Percentiles rank a stretch among this genome's conserved stretches.
Conservation (phyloP, 2,329 filamentous ascomycete species). For the Penicillium hordei region DNA sequence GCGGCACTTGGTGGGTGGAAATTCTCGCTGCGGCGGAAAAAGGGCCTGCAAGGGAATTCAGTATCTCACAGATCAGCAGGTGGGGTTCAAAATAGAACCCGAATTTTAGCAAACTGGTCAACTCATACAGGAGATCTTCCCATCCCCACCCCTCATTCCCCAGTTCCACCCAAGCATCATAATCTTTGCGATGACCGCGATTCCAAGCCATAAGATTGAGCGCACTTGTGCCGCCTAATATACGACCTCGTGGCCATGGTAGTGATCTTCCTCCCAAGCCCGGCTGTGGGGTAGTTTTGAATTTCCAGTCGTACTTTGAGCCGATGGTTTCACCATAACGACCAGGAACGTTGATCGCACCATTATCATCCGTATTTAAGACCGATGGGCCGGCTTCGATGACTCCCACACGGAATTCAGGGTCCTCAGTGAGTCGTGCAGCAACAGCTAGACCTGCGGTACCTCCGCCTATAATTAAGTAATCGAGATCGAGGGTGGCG, state of each 20-base stretch:
- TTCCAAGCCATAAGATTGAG: slow-evolving; percentile 35
- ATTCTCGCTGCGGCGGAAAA: slow-evolving; percentile 53
- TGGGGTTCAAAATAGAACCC: background rate
- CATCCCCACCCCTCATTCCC: slow-evolving; percentile 33
- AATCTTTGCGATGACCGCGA: slow-evolving; percentile 27
- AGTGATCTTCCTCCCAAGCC: slow-evolving; percentile 13
- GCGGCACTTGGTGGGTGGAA: slow-evolving; percentile 34
- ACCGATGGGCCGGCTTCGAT: slow-evolving; percentile 46
- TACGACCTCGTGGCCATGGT: slow-evolving; percentile 28
- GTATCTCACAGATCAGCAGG: slow-evolving; percentile 13
- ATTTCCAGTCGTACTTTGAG: slow-evolving; percentile 36
- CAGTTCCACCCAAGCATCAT: slow-evolving; percentile 35
- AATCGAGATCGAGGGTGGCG: slow-evolving; percentile 7
- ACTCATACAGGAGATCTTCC: slow-evolving; percentile 22
- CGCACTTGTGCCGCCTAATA: slow-evolving; percentile 34
- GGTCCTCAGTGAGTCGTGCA: slow-evolving; percentile 38
- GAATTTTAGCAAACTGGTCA: background rate
- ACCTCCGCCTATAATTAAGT: slow-evolving; percentile 53
- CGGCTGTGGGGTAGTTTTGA: slow-evolving; percentile 32
- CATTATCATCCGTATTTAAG: slow-evolving; percentile 23
- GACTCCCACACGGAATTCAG: slow-evolving; percentile 45
- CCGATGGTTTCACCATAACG: slow-evolving; percentile 14
- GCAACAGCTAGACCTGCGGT: slow-evolving; percentile 52
- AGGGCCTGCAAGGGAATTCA: slow-evolving; percentile 45
- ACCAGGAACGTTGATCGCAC: slow-evolving; percentile 27